A percentile compares a stretch with the other conserved stretches of the same genome.
Conservation (phyloP, 2,329 filamentous ascomycete species). For the Fusarium sp. region DNA sequence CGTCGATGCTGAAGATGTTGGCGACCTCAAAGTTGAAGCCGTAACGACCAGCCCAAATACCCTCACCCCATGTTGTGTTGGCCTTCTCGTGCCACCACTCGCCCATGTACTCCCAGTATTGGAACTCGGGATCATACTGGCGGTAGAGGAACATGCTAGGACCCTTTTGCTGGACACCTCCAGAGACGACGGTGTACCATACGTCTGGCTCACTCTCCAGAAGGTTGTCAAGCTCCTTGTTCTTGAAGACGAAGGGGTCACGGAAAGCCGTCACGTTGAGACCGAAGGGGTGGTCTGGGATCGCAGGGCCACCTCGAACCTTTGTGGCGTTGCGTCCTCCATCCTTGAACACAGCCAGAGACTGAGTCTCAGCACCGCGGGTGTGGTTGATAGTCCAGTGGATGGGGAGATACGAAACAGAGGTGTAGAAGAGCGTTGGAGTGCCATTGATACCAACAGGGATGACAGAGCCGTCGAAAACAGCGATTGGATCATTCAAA, state of each 20-base stretch:
- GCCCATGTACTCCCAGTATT: conserved; percentile 43
- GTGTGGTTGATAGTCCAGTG: conserved; percentile 59
- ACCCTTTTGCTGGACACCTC: conserved; percentile 36
- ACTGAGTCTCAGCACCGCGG: conserved; percentile 59
- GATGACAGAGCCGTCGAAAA: conserved; percentile 59
- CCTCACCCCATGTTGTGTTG: conserved; percentile 51
- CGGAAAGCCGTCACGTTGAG: conserved; percentile 43
- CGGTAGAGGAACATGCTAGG: conserved; percentile 42
- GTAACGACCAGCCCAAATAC: conserved; percentile 51
- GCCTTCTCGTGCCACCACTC: conserved; percentile 52
- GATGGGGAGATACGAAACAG: conserved; percentile 57
- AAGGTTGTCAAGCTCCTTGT: conserved; percentile 29
- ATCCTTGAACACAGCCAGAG: conserved; percentile 56
- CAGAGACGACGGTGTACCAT: conserved; percentile 40
- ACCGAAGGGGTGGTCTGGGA: conserved; percentile 33
- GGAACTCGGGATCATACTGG: conserved; percentile 39
- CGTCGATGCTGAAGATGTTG: conserved; percentile 55
- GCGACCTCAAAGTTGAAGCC: conserved; percentile 60
- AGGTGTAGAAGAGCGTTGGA: conserved; percentile 58
- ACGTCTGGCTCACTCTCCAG: conserved; percentile 32
- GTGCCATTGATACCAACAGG: conserved; percentile 56
- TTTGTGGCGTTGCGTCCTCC: conserved; percentile 42
- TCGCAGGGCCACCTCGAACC: conserved; percentile 36
- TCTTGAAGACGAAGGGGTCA: conserved; percentile 42
- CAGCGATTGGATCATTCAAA: conserved; percentile 42